Evolutionary conservation across 352 stramenopile species (phyloP), one percentile per base, ranked within the genome.

Genomic region (Phytophthora sp.): DNA sequence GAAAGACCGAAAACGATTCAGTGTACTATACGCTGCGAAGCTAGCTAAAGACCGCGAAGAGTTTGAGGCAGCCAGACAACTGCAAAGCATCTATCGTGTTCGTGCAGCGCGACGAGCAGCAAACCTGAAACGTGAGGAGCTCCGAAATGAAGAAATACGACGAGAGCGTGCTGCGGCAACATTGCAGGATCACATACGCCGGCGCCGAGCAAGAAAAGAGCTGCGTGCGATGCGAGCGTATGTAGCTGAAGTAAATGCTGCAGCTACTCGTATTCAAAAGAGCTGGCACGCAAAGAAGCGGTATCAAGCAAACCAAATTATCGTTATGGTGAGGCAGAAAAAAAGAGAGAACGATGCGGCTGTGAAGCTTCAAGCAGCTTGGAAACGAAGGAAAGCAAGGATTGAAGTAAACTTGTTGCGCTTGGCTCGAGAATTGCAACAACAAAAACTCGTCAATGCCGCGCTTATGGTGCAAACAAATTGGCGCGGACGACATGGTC

Each of bases 41-140:
- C 35, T 56, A 3, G 44, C 55, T 0, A 71, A 62, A 8, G 69
- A 87, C 8, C 46, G 37, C 0, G 67, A 83, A 30, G 54, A 84
- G 23, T 62, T 71, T 13, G 67, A 87, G 4, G 82, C 82, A 0
- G 83, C 74, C n/a, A 79, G 70, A 55, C 76, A 74, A 27, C 71
- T 95, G 69, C 87, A 95, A 57, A 81, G 62, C 20, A 45, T 83
- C 15, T 83, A 77, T 55, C 75, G 84, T 7, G 57, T 74, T 45
- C 77, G 79, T n/a, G 69, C 66, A 1, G 84, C 74, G 27, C 75
- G 79, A 15, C 69, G 56, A 34, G 69, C 72, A 3, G 66, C 72
- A 7, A 66, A 76, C 12, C 28, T 58, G 0, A 81, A 71, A 21
- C 68, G 82, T 20, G 69, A 89, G 7, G 49, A 72, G 28, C 55